Conservation (phyloP, 1,284 basidiomycete species). For the Kwoniella shivajii region DNA sequence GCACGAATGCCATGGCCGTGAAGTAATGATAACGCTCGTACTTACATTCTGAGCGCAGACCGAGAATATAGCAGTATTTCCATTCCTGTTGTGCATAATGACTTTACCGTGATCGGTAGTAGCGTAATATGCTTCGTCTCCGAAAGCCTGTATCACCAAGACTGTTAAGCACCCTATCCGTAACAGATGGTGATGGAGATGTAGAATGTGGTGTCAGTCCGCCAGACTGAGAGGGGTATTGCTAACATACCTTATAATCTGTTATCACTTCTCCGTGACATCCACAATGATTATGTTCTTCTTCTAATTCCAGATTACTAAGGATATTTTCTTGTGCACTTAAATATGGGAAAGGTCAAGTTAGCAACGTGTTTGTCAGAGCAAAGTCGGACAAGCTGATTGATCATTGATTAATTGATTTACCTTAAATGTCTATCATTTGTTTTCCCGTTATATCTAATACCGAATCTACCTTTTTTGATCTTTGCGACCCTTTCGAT, state of each 20-base stretch:
- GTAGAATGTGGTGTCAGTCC: too few relatives aligned
- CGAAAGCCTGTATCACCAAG: constrained; percentile 14
- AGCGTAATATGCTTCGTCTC: constrained; percentile 26
- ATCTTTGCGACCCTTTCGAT: too few relatives aligned
- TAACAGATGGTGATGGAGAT: neutral
- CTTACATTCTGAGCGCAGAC: constrained; percentile 38
- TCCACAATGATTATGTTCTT: constrained; percentile 22
- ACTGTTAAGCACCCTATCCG: too few relatives aligned
- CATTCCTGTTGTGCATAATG: constrained; percentile 24
- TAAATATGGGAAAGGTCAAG: neutral
- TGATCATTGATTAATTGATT: neutral
- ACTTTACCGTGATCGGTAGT: constrained; percentile 47
- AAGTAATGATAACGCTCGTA: neutral
- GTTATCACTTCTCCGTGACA: constrained; percentile 40
- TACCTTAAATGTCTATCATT: neutral
- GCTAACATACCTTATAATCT: constrained; percentile 27
- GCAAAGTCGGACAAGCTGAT: too few relatives aligned
- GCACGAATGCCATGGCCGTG: too few relatives aligned
- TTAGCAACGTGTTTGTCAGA: too few relatives aligned
- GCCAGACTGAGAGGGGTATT: too few relatives aligned
- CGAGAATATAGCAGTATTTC: constrained; percentile 21
- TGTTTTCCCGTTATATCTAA: neutral
- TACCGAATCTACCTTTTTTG: constrained; percentile 4
- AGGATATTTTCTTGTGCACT: constrained; percentile 11
- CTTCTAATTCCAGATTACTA: constrained; percentile 10